Evolutionary conservation across 768 basidiomycete genomes (phyloP), one percentile per base, ranked within the genome.

Genomic region (Lanmaoa pseudosensibilis): DNA sequence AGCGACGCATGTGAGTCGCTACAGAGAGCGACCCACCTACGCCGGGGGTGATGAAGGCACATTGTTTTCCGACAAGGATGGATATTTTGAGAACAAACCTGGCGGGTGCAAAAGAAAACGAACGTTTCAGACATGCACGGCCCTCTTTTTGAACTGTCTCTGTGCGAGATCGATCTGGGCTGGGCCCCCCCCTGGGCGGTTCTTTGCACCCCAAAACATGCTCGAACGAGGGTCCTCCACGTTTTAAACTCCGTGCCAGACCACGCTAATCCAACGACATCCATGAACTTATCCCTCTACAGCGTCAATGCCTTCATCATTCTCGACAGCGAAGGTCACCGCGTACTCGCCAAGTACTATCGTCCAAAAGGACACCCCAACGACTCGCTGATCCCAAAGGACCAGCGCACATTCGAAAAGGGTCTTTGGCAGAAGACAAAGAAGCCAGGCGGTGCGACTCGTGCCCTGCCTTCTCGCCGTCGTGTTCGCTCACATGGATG

Each of bases 311-410:
- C 87, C 1, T 90, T 98, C 72, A 69, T 99, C 60, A 85, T 98
- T 67, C 87, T 98, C 65, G 97, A 99, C 79, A 79, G 87, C n/a
- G 95, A 98, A 64, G 95, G 95, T 21, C 88, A 92, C 67, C 90
- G 97, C 48, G 89, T 98, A 27, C 82, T 99, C 11, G 91, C 96
- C 32, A 98, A 98, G 73, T 98, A 98, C 78, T 98, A 96, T 70
- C 82, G 80, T 52, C 80, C 92, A n/a, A 79, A 88, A 67, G 6
- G 36, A 4, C 79, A 78, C 52, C 81, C 82, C 0, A 75, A 81
- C 9, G 49, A 50, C 25, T 9, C 49, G 34, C 34, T 36, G 13
- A 19, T 84, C 6, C 70, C 93, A 63, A 98, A 98, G 73, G 96
- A 99, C 67, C 96, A 97, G 71, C 88, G 91, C 51, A 83, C 87